Conservation (phyloP, 2,329 filamentous ascomycete species). For the Trichophyton rubrum region DNA sequence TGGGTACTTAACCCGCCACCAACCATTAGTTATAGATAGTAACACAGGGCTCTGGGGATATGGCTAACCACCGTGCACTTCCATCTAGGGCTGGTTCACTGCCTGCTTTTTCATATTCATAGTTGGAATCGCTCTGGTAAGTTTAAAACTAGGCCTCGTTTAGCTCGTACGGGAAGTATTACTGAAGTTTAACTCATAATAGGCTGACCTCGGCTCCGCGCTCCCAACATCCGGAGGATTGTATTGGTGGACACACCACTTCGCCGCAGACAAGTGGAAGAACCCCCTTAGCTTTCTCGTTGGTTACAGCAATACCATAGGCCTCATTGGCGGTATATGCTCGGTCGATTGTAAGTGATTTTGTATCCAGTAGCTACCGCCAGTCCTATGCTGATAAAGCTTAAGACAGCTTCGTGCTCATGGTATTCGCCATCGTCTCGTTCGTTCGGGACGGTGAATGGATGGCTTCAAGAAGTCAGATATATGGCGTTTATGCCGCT, state of each 20-base stretch:
- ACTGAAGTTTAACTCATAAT: background rate
- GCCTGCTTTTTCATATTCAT: conserved; percentile 46
- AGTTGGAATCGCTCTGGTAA: conserved; percentile 47
- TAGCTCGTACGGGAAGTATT: background rate
- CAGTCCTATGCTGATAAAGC: background rate
- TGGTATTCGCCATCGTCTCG: conserved; percentile 48
- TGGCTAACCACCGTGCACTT: conserved; percentile 5
- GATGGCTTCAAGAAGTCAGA: conserved; percentile 42
- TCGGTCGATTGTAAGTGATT: conserved; percentile 42
- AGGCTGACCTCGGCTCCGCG: conserved; percentile 40
- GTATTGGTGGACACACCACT: conserved; percentile 50
- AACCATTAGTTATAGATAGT: background rate
- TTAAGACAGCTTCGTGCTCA: conserved; percentile 39
- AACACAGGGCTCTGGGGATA: background rate
- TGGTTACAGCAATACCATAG: conserved; percentile 50
- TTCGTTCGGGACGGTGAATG: conserved; percentile 46
- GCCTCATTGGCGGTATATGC: conserved; percentile 49
- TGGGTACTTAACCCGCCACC: conserved; percentile 33
- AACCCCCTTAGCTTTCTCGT: conserved; percentile 49
- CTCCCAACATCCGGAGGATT: conserved; percentile 50
- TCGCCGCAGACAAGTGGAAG: conserved; percentile 41
- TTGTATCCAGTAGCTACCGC: background rate
- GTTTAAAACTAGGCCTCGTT: conserved; percentile 10
- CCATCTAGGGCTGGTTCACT: conserved; percentile 42
- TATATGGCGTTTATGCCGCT: conserved; percentile 47